Evolutionary conservation across 768 basidiomycete genomes (phyloP).

Genomic region (Hypholoma sublateritium): DNA sequence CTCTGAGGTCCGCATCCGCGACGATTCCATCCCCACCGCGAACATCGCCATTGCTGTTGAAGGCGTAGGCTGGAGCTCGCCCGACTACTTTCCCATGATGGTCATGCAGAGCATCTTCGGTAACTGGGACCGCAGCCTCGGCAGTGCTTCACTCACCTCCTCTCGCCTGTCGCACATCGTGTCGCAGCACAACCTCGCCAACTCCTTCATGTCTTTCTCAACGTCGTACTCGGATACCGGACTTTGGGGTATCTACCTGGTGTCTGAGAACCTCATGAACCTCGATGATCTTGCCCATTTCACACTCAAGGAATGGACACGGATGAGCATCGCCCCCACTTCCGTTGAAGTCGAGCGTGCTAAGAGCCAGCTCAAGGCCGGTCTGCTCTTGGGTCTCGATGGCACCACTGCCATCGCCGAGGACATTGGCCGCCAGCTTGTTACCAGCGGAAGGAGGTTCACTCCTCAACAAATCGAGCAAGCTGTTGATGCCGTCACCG

Average conservation of each 20-base stretch:
- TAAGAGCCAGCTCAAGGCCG: constrained; percentile 98
- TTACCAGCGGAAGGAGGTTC: constrained; percentile 88
- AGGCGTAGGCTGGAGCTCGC: constrained; percentile 96
- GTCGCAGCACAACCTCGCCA: constrained; percentile 92
- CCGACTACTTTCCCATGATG: constrained; percentile 99
- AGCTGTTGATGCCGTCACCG: constrained; percentile 85
- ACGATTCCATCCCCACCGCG: constrained; percentile 86
- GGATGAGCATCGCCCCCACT: constrained; percentile 88
- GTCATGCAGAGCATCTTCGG: constrained; percentile 97
- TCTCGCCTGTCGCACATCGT: constrained; percentile 91
- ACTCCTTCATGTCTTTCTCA: constrained; percentile 99
- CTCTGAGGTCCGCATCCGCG: constrained; percentile 92
- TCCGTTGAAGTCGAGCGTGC: constrained; percentile 92
- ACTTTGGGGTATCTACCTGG: constrained; percentile 97
- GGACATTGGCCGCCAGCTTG: constrained; percentile 97
- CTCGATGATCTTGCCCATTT: constrained; percentile 94
- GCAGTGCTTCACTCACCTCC: constrained; percentile 84
- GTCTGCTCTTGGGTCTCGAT: constrained; percentile 84
- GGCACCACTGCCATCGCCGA: constrained; percentile 97
- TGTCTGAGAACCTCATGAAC: constrained; percentile 92
- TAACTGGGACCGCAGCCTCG: constrained; percentile 98
- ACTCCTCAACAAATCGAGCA: constrained; percentile 93
- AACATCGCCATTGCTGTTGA: constrained; percentile 97
- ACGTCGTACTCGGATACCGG: constrained; percentile 99
- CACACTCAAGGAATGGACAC: constrained; percentile 92